Evolutionary conservation across 345 rosid genomes (phyloP).

Genomic region (Citrus maxima): DNA sequence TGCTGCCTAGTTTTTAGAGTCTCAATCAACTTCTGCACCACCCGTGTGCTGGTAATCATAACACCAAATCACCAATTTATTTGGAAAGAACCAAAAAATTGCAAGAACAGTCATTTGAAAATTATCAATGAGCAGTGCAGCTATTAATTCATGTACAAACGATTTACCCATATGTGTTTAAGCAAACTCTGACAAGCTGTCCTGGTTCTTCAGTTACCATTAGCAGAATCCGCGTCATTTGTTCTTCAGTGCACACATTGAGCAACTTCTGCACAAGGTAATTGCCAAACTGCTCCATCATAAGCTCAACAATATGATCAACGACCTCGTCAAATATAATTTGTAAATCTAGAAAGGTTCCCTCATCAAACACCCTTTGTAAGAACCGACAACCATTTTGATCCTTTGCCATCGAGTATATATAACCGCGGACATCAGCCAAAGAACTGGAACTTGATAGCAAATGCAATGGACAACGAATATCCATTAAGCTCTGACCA

Average conservation of each 20-base stretch:
- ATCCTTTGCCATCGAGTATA: conserved; percentile 48
- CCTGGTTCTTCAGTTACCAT: conserved; percentile 34
- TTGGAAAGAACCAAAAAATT: conserved; percentile 2
- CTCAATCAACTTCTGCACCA: conserved; percentile 72
- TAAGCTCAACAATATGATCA: conserved; percentile 41
- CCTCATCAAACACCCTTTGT: conserved; percentile 51
- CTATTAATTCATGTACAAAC: neutral
- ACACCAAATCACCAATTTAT: neutral
- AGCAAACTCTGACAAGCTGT: conserved; percentile 42
- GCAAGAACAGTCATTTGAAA: neutral
- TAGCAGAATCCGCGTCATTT: conserved; percentile 36
- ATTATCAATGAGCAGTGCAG: neutral
- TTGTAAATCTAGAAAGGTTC: conserved; percentile 30
- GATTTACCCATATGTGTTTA: conserved; percentile 57
- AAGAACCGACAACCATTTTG: conserved; percentile 52
- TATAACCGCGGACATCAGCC: conserved; percentile 38
- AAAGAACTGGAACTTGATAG: conserved; percentile 29
- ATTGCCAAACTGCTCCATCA: conserved; percentile 62
- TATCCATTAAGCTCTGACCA: conserved; percentile 8
- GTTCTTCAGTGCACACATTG: conserved; percentile 45
- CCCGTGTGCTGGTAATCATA: conserved; percentile 53
- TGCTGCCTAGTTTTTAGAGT: conserved; percentile 58
- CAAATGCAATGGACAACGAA: conserved; percentile 16
- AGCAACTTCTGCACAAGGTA: conserved; percentile 55
- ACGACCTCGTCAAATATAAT: conserved; percentile 34